Base-by-base conservation (phyloP, 805 yeast genomes). In the Cyberlindnera saturnus region DNA sequence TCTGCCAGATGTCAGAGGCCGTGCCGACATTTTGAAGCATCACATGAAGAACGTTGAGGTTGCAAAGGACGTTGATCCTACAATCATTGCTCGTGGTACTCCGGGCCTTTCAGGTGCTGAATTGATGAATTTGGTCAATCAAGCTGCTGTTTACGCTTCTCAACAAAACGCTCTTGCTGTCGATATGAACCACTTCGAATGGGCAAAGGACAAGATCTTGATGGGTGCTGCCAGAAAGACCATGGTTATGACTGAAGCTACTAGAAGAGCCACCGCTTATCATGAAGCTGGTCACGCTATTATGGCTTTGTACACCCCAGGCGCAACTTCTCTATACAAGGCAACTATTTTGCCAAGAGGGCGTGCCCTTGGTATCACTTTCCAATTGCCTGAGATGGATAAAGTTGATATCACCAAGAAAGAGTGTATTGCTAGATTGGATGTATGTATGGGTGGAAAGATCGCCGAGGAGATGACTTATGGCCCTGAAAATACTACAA, bases 281-380 rank as follows among this genome's bases (percentile, higher is more conserved):
- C 99, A 93, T 67, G 99, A 93, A 69, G 99, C 99, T 16, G 99
- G 99, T 4, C 99, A 93, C 67, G 99, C 99, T 5, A 87, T 93
- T 45, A 89, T 91, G 86, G 98, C 99, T 10, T 75, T 93, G 79
- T 93, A 75, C 64, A 87, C 96, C 5, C 81, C 82, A 14, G 96
- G 95, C 16, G 97, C 99, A 4, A 89, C 96, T 3, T 90, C 96
- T 2, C 73, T 93, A 51, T 93, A 93, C 69, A 93, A 93, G 66
- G 98, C 98, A 4, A 93, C 99, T 0, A 90, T 93, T 50, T 73
- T 93, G 50, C 99, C 99, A 36, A 77, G 99, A 60, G 99, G 99
- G 36, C 73, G 96, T 52, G 99, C 99, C 0, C 71, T 93, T 41
- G 99, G 99, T 62, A 79, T 93, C 38, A 95, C 99, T 1, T 93